phyloP scores from a whole-genome alignment of 805 yeast genomes.

The Candida verbasci region DNA sequence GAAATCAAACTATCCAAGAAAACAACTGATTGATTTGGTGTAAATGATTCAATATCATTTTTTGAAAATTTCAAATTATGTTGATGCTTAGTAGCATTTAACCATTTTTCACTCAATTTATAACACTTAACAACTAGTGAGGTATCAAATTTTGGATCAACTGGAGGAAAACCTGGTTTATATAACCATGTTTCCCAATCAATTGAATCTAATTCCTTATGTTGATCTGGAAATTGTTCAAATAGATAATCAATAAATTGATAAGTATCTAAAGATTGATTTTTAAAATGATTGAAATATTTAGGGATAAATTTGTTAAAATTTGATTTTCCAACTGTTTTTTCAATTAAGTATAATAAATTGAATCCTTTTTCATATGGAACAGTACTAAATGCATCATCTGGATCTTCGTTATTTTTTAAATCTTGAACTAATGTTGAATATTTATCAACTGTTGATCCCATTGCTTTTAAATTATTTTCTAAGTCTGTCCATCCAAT shows the following conservation, averaged over 20 bases:
- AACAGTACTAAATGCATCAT: constrained; percentile 81
- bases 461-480: constrained; percentile 63
- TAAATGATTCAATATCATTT: constrained; percentile 52
- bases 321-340: constrained; percentile 49
- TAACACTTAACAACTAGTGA: constrained; percentile 71
- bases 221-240: constrained; percentile 52
- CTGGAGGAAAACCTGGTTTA: constrained; percentile 82
- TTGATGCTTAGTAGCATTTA: constrained; percentile 26
- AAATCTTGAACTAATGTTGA: constrained; percentile 68
- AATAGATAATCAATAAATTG: constrained; percentile 74
- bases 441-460: constrained; percentile 46
- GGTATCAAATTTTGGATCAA: constrained; percentile 74
- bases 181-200: constrained; percentile 88
- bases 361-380: constrained; percentile 92
- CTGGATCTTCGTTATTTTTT: constrained; percentile 72
- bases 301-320: constrained; percentile 79
- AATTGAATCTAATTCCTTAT: constrained; percentile 54
- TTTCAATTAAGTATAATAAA: constrained; percentile 71
- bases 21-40: constrained; percentile 74
- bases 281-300: constrained; percentile 68
- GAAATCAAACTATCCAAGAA: constrained; percentile 66
- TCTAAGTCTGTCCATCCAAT: constrained; percentile 86
- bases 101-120: constrained; percentile 65
- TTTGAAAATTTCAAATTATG: constrained; percentile 30
- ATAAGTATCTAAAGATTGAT: constrained; percentile 72